Conservation (phyloP, 345 rosid genomes). For the Hypericum androsaemum region DNA sequence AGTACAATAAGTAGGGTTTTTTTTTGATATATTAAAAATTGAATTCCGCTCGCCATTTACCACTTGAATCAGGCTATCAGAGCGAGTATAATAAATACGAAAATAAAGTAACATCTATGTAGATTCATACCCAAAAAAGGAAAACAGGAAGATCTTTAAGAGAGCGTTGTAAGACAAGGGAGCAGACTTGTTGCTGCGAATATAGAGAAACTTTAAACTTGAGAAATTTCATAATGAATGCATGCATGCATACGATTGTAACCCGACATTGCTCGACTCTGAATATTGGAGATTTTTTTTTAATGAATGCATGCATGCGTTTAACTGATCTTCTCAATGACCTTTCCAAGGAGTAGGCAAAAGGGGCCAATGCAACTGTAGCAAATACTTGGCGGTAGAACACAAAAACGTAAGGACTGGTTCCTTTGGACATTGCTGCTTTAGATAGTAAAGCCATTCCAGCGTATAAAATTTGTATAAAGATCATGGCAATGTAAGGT, state of each 20-base stretch:
- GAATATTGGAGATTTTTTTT: no score
- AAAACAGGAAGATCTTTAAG: conserved; percentile 42
- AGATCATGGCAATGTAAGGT: neutral
- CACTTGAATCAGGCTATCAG: neutral
- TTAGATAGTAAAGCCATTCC: conserved; percentile 28
- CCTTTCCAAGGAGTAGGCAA: conserved; percentile 76
- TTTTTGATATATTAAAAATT: no score
- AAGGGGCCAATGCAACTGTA: conserved; percentile 48
- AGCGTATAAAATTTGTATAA: neutral
- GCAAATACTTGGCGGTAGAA: conserved; percentile 81
- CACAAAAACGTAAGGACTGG: conserved; percentile 69
- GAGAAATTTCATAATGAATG: neutral
- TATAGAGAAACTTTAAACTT: neutral
- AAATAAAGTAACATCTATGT: neutral
- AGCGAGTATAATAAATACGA: neutral
- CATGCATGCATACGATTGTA: neutral
- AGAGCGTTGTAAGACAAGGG: conserved; percentile 33
- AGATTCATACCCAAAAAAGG: conserved; percentile 38
- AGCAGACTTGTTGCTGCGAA: conserved; percentile 33
- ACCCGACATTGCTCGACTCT: no score
- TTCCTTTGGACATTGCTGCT: conserved; percentile 59
- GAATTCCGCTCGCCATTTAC: no score
- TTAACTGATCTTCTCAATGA: conserved; percentile 5
- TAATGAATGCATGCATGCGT: no score
- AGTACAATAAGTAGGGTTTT: neutral